Conservation (phyloP, 805 yeast species). For the Saccharomycopsis amapae region DNA sequence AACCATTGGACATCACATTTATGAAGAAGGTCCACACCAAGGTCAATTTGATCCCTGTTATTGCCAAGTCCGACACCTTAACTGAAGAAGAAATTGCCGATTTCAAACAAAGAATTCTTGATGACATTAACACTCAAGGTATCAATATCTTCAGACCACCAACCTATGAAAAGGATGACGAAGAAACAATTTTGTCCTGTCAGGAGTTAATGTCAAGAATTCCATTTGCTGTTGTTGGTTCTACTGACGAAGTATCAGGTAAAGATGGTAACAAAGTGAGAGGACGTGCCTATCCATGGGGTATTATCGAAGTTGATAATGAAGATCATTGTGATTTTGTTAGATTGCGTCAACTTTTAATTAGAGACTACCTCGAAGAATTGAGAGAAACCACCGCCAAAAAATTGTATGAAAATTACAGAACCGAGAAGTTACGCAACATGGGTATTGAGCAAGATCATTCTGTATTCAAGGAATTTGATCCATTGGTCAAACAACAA, state of each 20-base stretch:
- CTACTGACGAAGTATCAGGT: constrained; percentile 61
- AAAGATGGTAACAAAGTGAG: constrained; percentile 69
- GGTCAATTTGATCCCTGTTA: constrained; percentile 89
- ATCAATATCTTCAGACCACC: constrained; percentile 76
- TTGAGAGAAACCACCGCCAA: constrained; percentile 79
- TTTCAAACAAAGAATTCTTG: constrained; percentile 71
- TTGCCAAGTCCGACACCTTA: constrained; percentile 90
- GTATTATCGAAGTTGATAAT: constrained; percentile 90
- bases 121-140: constrained; percentile 67
- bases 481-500: constrained; percentile 85
- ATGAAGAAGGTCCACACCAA: constrained; percentile 84
- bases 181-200: constrained; percentile 64
- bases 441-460: constrained; percentile 92
- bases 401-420: constrained; percentile 76
- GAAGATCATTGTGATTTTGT: constrained; percentile 90
- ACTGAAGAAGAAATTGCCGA: constrained; percentile 74
- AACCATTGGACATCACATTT: constrained; percentile 80
- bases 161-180: constrained; percentile 74
- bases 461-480: constrained; percentile 88
- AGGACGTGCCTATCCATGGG: constrained; percentile 97
- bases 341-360: constrained; percentile 77
- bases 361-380: constrained; percentile 90
- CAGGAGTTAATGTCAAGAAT: constrained; percentile 59
- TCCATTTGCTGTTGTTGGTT: constrained; percentile 94
- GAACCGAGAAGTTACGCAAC: constrained; percentile 69